Evolutionary conservation across 2,329 filamentous ascomycete species (phyloP), one percentile per base, ranked within the genome.

Genomic region (Raffaelea deltoideospora): DNA sequence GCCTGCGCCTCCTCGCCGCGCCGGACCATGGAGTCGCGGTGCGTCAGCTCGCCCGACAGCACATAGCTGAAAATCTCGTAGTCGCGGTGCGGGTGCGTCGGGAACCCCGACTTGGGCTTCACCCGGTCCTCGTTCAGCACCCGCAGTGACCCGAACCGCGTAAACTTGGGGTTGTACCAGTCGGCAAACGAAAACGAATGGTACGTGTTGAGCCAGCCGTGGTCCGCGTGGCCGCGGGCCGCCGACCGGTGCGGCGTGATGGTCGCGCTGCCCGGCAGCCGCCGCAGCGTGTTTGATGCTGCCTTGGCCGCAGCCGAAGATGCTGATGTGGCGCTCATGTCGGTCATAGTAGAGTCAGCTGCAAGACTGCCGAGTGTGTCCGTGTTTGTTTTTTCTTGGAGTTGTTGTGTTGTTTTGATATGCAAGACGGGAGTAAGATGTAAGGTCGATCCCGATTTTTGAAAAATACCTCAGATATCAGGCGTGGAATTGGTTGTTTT

Each of bases 41-140:
- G 86, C 33, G 86, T 88, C 43, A 93, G 70, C 57, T 88, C 81
- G 44, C 85, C 85, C 33, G 67, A 73, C 14, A 92, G 65, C 49
- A 93, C 79, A 59, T 93, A 90, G 51, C 69, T 78, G 66, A 88
- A 92, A 59, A 93, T 93, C 56, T 92, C 81, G 54, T 85, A 87
- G 54, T 93, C 81, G 43, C 79, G 71, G 57, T 93, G 85, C 11
- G 76, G 76, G 53, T 93, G 86, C 0, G 82, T 86, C 4, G 84
- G 83, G 59, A 93, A 93, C 5, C 85, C 85, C 10, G 69, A 74
- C 41, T 73, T 69, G 21, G 76, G 62, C 49, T 73, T 70, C 24
- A 93, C 84, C 24, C 83, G 78, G 55, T 93, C 85, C 61, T 94
- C 85, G 51, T 93, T 93, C 50, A 93, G 76, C 28, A 93, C 84